Evolutionary conservation across 345 rosid species (phyloP).

Genomic region (Reutealis trisperma): DNA sequence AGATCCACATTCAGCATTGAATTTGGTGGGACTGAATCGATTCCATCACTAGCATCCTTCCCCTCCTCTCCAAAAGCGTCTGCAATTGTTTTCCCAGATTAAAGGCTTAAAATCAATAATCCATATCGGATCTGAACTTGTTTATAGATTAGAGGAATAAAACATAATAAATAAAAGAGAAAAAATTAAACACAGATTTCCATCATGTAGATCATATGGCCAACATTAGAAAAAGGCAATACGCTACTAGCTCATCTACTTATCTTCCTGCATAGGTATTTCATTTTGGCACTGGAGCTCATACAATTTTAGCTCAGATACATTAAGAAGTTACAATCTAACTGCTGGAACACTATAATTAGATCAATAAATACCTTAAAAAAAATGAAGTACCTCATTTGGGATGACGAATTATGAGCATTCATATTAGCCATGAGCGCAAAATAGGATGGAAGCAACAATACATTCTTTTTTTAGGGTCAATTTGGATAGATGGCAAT

Average conservation of each 20-base stretch:
- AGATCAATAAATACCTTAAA: background rate
- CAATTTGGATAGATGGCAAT: no score
- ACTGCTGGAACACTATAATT: background rate
- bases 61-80: conserved; percentile 55
- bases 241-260: background rate
- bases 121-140: background rate
- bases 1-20: conserved; percentile 45
- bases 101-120: background rate
- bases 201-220: background rate
- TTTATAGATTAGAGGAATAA: background rate
- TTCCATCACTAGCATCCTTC: conserved; percentile 21
- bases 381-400: background rate
- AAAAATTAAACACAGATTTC: background rate
- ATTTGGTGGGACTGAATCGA: conserved; percentile 40
- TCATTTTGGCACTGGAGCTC: background rate
- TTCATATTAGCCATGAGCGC: background rate
- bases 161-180: background rate
- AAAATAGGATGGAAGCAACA: no score
- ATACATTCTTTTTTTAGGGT: no score
- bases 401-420: background rate
- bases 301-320: background rate
- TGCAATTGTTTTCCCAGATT: conserved; percentile 25
- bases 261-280: background rate
- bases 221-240: background rate
- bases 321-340: background rate